Base-by-base conservation (phyloP, 257 asterid genomes). In the Linaria vulgaris region DNA sequence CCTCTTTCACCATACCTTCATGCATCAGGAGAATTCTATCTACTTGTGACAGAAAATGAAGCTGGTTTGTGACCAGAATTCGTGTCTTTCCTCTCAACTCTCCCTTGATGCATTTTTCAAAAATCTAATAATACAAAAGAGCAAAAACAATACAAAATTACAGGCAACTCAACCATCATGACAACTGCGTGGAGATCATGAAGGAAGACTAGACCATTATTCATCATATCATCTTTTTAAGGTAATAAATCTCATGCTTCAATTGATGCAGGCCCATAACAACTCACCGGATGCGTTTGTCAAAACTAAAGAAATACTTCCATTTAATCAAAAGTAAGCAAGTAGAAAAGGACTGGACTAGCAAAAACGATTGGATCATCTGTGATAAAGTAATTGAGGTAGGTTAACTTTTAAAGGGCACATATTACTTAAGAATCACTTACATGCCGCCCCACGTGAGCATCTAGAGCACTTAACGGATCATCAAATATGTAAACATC, bases 371-470 rank as follows among this genome's bases (percentile, higher is more conserved):
- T 50, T 27, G 22, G 14, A 39, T 48, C 38, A 14, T 20, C 56
- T 45, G 20, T 56, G 16, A 55, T 62, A 27, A 27, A 27, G 34
- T 27, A 27, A 3, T 27, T 27, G 34, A 27, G 6, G 3, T 3
- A 3, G 34, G 34, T 27, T 27, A 27, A 27, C n/a, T 27, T 27
- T 27, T 27, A 43, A 69, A 56, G 31, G 13, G 37, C 56, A 34
- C 10, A 12, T n/a, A n/a, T 61, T 1, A 71, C 58, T 13, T 30
- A 59, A 51, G 45, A 59, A 49, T 3, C 27, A 62, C 45, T 79
- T 76, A 92, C 99, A 92, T 92, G 96, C 39, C 95, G 89, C 64
- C 87, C 99, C 70, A 94, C 99, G 55, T 89, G 97, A 69, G 99
- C 99, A 78, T 94, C 99, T 23, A 94, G 81, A 76, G 99, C 99